A percentile compares a stretch with the other conserved stretches of the same genome.
These are phyloP conservation scores for Cercophora newfieldiana DNA, from an alignment of 495 filamentous ascomycete species.

Conservation along the genomic window DNA sequence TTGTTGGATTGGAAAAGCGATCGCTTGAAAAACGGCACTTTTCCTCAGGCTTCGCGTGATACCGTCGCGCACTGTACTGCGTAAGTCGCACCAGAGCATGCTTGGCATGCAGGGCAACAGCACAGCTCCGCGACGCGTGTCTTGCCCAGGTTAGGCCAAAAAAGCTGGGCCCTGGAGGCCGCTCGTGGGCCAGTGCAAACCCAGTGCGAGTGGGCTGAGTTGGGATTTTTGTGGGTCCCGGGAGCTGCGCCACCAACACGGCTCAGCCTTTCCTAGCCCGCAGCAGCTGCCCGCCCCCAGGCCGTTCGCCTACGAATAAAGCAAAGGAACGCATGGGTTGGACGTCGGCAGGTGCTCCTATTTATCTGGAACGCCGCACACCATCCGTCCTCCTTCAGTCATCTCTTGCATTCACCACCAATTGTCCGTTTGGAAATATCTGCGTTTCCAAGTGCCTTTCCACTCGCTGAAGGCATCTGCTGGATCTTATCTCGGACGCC, in stretches of 20 bases:
- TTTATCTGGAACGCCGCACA: constrained; percentile 17
- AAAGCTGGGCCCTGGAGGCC: constrained; percentile 8
- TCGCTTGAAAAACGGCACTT: no score
- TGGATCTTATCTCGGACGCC: not conserved
- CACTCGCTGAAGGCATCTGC: constrained; percentile 15
- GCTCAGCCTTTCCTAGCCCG: not conserved
- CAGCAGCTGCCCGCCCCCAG: not conserved
- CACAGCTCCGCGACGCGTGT: not conserved
- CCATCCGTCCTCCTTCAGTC: not conserved
- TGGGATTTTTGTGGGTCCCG: not conserved
- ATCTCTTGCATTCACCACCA: constrained; percentile 2
- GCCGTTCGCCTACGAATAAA: not conserved
- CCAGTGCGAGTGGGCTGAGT: constrained; percentile 7
- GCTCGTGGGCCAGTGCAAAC: not conserved
- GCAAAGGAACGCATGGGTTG: constrained; percentile 8
- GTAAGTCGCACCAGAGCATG: not conserved
- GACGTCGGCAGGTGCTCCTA: constrained; percentile 7
- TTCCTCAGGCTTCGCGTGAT: no score
- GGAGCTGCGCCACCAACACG: constrained; percentile 18
- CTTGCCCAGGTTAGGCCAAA: not conserved
- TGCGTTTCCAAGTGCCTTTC: constrained; percentile 1
- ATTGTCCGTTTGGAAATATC: constrained; percentile 4
- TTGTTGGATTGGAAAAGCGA: not conserved
- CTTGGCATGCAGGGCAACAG: not conserved
- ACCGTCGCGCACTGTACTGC: not conserved